Conservation (phyloP, 1,284 basidiomycete species). For the Sphagnurus paluster region DNA sequence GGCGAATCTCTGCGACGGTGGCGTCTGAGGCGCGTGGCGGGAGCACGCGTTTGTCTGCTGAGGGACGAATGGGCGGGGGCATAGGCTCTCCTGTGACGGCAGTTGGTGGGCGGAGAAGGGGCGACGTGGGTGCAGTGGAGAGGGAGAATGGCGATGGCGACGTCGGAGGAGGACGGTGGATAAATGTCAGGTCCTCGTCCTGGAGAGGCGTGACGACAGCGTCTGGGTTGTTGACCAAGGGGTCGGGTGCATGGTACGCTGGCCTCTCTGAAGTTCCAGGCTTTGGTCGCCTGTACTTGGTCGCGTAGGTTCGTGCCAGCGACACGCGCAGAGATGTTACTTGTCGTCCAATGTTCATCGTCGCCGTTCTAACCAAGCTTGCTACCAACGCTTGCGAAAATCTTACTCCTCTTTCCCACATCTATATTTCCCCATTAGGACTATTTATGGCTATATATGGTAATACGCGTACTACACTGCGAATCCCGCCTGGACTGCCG, state of each 20-base stretch:
- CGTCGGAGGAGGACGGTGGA: conserved; percentile 76
- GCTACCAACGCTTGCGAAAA: conserved; percentile 7
- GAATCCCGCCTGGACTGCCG: conserved; percentile 15
- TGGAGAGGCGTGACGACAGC: conserved; percentile 56
- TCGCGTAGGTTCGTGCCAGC: conserved; percentile 31
- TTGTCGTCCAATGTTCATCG: conserved; percentile 26
- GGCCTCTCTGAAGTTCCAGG: conserved; percentile 54
- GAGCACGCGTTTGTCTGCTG: conserved; percentile 30
- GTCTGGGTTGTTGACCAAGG: conserved; percentile 56
- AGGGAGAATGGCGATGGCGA: conserved; percentile 69
- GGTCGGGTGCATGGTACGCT: conserved; percentile 63
- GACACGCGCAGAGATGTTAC: conserved; percentile 21
- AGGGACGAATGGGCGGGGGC: conserved; percentile 46
- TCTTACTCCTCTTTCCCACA: conserved; percentile 14
- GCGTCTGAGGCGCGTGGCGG: conserved; percentile 48
- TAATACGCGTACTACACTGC: conserved; percentile 2
- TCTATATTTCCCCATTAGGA: conserved; percentile 1
- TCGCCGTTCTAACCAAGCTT: conserved; percentile 1
- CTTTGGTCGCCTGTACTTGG: conserved; percentile 43
- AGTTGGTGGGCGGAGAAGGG: conserved; percentile 50
- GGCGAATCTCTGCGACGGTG: conserved; percentile 53
- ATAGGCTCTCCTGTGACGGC: conserved; percentile 29
- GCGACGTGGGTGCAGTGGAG: conserved; percentile 65
- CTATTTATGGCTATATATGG: not conserved
- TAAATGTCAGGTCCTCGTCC: conserved; percentile 65